Conservation (phyloP, 495 filamentous ascomycete genomes). For the Jackrogersella multiformis region DNA sequence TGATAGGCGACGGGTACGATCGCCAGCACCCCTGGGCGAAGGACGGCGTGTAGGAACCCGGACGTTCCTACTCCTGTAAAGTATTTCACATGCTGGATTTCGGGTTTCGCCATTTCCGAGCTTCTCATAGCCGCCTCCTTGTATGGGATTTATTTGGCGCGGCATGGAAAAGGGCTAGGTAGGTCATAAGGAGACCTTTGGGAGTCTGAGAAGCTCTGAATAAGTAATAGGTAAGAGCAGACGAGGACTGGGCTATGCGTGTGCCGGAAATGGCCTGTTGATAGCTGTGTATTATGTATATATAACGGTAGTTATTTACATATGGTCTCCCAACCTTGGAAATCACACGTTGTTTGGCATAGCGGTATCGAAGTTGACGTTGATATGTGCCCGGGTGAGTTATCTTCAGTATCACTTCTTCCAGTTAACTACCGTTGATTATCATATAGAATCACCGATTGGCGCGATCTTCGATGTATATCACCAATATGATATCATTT, state of each 20-base stretch:
- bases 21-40: constrained; percentile 42
- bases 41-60: constrained; percentile 14
- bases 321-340: neutral
- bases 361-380: too few species aligned
- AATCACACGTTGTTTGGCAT: neutral
- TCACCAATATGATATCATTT: too few species aligned
- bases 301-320: neutral
- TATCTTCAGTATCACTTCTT: too few species aligned
- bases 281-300: neutral
- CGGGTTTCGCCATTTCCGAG: neutral
- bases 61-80: neutral
- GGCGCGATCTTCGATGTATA: too few species aligned
- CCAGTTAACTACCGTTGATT: too few species aligned
- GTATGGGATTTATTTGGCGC: neutral
- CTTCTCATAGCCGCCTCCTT: neutral
- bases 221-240: neutral
- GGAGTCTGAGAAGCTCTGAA: neutral
- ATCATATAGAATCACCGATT: too few species aligned
- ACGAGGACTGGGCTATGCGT: neutral
- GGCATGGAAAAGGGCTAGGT: neutral
- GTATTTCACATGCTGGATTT: neutral
- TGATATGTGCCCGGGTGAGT: too few species aligned
- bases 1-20: constrained; percentile 19
- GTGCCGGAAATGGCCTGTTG: neutral
- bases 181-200: neutral